Evolutionary conservation across 495 filamentous ascomycete species (phyloP).

Genomic region (Tuber aestivum): DNA sequence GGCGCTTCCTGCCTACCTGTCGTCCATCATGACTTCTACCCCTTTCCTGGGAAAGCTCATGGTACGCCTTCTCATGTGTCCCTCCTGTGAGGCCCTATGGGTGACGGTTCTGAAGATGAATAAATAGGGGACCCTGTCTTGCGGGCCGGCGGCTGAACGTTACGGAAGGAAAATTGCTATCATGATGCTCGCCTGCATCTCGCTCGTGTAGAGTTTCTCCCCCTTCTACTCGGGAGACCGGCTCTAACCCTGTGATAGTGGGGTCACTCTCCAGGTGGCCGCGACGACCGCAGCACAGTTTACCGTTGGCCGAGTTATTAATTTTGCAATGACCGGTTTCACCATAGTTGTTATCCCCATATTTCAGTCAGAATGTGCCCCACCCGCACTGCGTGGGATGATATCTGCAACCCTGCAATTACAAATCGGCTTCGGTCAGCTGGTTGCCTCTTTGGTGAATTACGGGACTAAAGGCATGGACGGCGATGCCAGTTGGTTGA

Average conservation of each 20-base stretch:
- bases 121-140: not conserved
- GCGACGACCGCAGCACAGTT: slow-evolving; percentile 38
- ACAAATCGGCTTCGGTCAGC: slow-evolving; percentile 36
- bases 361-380: slow-evolving; percentile 35
- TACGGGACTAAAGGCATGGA: slow-evolving; percentile 25
- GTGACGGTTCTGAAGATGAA: not conserved
- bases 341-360: slow-evolving; percentile 38
- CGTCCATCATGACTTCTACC: not conserved
- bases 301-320: slow-evolving; percentile 34
- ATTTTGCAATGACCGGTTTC: slow-evolving; percentile 39
- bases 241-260: slow-evolving; percentile 3
- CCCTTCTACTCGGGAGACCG: not conserved
- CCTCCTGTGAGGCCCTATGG: not conserved
- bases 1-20: not conserved
- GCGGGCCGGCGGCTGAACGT: not conserved
- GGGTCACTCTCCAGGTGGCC: slow-evolving; percentile 37
- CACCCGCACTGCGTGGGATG: slow-evolving; percentile 29
- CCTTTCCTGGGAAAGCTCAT: slow-evolving; percentile 2
- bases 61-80: not conserved
- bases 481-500: slow-evolving; percentile 40
- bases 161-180: not conserved
- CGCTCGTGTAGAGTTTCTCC: not conserved
- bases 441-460: slow-evolving; percentile 37
- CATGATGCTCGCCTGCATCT: not conserved
- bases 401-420: slow-evolving; percentile 42